phyloP scores from a whole-genome alignment of 1,284 basidiomycete genomes.

The Dichomitus squalens region DNA sequence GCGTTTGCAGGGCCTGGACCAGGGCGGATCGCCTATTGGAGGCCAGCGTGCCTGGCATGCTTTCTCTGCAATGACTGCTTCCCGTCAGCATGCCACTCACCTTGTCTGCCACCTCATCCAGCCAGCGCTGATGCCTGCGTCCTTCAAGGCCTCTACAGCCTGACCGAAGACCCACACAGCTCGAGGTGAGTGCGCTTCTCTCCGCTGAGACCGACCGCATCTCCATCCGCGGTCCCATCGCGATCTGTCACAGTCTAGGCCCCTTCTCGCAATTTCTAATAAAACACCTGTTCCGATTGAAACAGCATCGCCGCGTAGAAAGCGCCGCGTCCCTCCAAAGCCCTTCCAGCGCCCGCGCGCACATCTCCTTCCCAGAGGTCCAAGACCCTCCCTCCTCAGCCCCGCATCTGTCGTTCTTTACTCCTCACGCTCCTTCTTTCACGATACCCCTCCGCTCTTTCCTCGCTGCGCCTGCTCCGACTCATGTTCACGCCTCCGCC shows the following conservation, averaged over 20 bases:
- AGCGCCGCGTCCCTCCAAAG: constrained; percentile 9
- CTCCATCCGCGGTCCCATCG: background rate
- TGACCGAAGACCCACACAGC: background rate
- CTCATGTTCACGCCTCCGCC: constrained; percentile 56
- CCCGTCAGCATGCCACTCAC: background rate
- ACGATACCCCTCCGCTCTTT: constrained; percentile 10
- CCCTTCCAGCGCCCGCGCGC: constrained; percentile 8
- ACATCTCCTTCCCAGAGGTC: constrained; percentile 2
- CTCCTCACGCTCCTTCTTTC: constrained; percentile 25
- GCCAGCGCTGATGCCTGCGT: background rate
- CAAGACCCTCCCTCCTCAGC: constrained; percentile 5
- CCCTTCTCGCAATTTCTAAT: constrained; percentile 9
- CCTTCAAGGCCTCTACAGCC: background rate
- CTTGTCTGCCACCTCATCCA: constrained; percentile 11
- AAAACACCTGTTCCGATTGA: constrained; percentile 12
- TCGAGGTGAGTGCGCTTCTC: background rate
- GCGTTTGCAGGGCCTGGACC: constrained; percentile 8
- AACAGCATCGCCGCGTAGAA: constrained; percentile 12
- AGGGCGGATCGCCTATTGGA: constrained; percentile 10
- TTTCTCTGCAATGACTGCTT: constrained; percentile 8
- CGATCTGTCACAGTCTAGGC: background rate
- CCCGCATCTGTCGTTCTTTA: constrained; percentile 23
- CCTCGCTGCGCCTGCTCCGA: background rate
- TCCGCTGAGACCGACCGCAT: background rate
- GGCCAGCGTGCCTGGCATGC: constrained; percentile 1